These are phyloP conservation scores for Sechiopsis laciniata DNA, from an alignment of 306 rosid species.

Conservation along the genomic window DNA sequence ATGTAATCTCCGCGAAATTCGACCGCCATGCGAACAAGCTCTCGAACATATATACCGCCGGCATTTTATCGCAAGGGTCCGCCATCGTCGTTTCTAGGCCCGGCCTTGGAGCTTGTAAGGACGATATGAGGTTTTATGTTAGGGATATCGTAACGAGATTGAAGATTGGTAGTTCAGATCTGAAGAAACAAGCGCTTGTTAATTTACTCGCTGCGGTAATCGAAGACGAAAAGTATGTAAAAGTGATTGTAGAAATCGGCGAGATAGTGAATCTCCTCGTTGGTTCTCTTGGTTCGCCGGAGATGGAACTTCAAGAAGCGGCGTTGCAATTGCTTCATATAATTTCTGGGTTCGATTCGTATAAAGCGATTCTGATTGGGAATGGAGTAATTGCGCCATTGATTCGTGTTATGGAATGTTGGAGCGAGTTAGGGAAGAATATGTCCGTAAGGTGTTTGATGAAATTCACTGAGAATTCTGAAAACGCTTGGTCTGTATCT, in stretches of 20 bases:
- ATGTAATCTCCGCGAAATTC: slow-evolving; percentile 45
- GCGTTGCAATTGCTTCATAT: slow-evolving; percentile 46
- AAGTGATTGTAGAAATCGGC: slow-evolving; percentile 43
- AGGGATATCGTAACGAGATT: slow-evolving; percentile 66
- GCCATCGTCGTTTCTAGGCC: slow-evolving; percentile 75
- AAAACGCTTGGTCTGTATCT: slow-evolving; percentile 82
- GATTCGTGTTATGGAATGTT: slow-evolving; percentile 66
- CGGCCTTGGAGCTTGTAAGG: slow-evolving; percentile 56
- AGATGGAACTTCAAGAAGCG: slow-evolving; percentile 53
- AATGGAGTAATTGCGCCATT: slow-evolving; percentile 57
- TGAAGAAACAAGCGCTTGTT: slow-evolving; percentile 58
- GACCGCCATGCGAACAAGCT: slow-evolving; percentile 47
- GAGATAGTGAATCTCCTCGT: slow-evolving; percentile 46
- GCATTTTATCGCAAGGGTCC: slow-evolving; percentile 39
- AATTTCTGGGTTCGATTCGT: slow-evolving; percentile 48
- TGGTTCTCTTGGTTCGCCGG: slow-evolving; percentile 48
- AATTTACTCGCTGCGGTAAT: slow-evolving; percentile 40
- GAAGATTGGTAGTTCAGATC: slow-evolving; percentile 62
- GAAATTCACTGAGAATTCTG: slow-evolving; percentile 67
- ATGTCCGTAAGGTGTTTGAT: slow-evolving; percentile 47
- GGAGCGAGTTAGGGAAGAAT: slow-evolving; percentile 47
- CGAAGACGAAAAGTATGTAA: slow-evolving; percentile 71
- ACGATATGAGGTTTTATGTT: slow-evolving; percentile 72
- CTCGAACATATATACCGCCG: slow-evolving; percentile 42
- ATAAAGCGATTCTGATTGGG: slow-evolving; percentile 40